Base-by-base conservation (phyloP, 2,329 filamentous ascomycete species). In the Catunica adiposa region DNA sequence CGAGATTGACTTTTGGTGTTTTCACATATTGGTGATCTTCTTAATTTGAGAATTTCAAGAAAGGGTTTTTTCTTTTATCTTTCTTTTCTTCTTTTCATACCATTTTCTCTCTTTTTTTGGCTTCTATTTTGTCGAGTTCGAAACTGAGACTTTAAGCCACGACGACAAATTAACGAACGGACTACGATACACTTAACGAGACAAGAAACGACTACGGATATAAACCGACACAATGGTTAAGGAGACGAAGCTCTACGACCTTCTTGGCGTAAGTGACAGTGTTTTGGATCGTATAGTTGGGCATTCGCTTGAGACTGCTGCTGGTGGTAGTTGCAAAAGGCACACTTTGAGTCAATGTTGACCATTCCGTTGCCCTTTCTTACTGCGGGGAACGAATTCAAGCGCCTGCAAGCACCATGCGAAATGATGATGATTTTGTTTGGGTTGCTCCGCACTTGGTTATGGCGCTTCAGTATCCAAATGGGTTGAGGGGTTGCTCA, bases 181-280 rank as follows among this genome's bases (percentile, higher is more conserved):
- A 34, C 5, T 34, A 34, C n/a, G n/a, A n/a, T 44, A 22, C 40
- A 20, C 15, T 17, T 44, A 17, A 44, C 40, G 15, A 44, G 8
- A 44, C 40, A 17, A 2, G 11, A 44, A 2, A 44, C 3, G 37
- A 25, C 29, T 29, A 34, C 17, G 14, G 22, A 29, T 40, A 52
- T 17, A 46, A 22, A 2, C 42, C 29, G 50, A 11, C 57, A 56
- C 31, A 54, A 89, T 89, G 85, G 84, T 82, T 62, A 86, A 84
- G 67, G 85, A 89, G 64, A 85, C 80, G 38, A 86, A 86, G 68
- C 77, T 80, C 67, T 92, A 92, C 73, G 85, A 90, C 60, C 71
- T 78, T 60, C 78, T 92, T 52, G 85, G 85, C 68, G 85, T 89
- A 81, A 65, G 78, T 72, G 55, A 14, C 31, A 40, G 26, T 46